A percentile compares a stretch with the other conserved stretches of the same genome.
Conservation (phyloP, 2,329 filamentous ascomycete genomes). For the Zymoseptoria passerinii region DNA sequence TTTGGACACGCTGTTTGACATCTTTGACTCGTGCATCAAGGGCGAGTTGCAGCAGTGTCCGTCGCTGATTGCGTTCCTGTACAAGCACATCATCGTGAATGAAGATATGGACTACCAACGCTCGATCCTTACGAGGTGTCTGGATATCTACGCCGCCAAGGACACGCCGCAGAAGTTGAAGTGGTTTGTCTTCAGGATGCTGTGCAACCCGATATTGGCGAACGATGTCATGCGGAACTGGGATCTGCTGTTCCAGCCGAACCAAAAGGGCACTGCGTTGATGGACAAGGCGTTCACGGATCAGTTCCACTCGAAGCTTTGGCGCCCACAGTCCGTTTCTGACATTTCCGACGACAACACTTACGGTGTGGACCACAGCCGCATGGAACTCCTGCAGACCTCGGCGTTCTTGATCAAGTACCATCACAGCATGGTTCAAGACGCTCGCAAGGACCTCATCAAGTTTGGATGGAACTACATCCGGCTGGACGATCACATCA, state of each 20-base stretch:
- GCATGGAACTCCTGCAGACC: slow-evolving; percentile 91
- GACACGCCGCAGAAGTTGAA: slow-evolving; percentile 80
- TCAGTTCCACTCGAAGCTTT: slow-evolving; percentile 82
- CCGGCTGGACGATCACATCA: slow-evolving; percentile 94
- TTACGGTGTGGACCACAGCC: slow-evolving; percentile 87
- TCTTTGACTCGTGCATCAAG: slow-evolving; percentile 75
- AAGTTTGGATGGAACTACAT: slow-evolving; percentile 99
- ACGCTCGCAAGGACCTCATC: slow-evolving; percentile 93
- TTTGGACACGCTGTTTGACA: slow-evolving; percentile 69
- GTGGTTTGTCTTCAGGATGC: slow-evolving; percentile 80
- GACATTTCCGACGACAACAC: slow-evolving; percentile 71
- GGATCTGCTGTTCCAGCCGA: slow-evolving; percentile 44
- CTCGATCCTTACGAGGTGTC: slow-evolving; percentile 69
- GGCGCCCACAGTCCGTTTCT: slow-evolving; percentile 72
- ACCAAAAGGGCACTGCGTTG: slow-evolving; percentile 56
- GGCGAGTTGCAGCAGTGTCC: slow-evolving; percentile 74
- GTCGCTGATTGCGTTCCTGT: slow-evolving; percentile 72
- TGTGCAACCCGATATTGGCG: slow-evolving; percentile 92
- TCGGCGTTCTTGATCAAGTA: slow-evolving; percentile 95
- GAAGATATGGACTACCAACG: slow-evolving; percentile 82
- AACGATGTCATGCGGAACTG: slow-evolving; percentile 91
- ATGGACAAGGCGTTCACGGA: slow-evolving; percentile 85
- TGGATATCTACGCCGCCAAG: slow-evolving; percentile 78
- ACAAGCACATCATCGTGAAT: slow-evolving; percentile 72
- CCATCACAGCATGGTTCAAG: slow-evolving; percentile 76